A percentile compares a stretch with the other conserved stretches of the same genome.
These are phyloP conservation scores for Vanrija pseudolonga DNA, from an alignment of 1,284 basidiomycete genomes.

Conservation along the genomic window DNA sequence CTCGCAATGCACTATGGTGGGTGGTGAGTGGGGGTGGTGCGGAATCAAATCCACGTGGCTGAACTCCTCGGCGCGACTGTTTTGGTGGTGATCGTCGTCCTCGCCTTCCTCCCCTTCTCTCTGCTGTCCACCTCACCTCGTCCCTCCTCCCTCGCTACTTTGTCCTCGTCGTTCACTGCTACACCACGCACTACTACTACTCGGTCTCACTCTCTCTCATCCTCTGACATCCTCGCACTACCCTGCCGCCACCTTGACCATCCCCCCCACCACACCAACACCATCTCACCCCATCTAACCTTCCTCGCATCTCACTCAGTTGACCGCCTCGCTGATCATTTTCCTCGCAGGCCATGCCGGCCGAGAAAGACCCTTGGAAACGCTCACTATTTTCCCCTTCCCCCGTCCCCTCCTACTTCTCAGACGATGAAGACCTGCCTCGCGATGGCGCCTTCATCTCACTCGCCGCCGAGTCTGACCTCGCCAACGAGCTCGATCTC, in stretches of 20 bases:
- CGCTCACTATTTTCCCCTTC: constrained; percentile 5
- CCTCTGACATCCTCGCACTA: neutral
- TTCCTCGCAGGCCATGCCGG: neutral
- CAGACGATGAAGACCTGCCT: constrained; percentile 1
- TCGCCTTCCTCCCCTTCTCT: neutral
- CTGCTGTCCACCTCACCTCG: neutral
- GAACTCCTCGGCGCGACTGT: too few relatives aligned
- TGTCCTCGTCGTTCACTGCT: neutral
- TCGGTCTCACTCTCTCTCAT: neutral
- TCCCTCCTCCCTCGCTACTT: neutral
- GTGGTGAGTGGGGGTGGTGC: neutral
- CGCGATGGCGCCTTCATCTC: neutral
- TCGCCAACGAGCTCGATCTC: constrained; percentile 22
- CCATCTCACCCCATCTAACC: too few relatives aligned
- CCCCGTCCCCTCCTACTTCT: constrained; percentile 2
- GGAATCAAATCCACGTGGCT: neutral
- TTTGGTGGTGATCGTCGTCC: neutral
- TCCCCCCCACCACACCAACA: too few relatives aligned
- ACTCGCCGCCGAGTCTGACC: constrained; percentile 10
- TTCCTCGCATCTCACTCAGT: neutral
- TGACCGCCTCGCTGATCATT: neutral
- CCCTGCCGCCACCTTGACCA: too few relatives aligned
- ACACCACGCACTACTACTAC: neutral
- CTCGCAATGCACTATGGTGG: neutral
- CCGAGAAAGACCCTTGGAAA: constrained; percentile 3